Evolutionary conservation across 768 basidiomycete genomes (phyloP), one percentile per base, ranked within the genome.

Genomic region (Trichaptum fuscoviolaceum): DNA sequence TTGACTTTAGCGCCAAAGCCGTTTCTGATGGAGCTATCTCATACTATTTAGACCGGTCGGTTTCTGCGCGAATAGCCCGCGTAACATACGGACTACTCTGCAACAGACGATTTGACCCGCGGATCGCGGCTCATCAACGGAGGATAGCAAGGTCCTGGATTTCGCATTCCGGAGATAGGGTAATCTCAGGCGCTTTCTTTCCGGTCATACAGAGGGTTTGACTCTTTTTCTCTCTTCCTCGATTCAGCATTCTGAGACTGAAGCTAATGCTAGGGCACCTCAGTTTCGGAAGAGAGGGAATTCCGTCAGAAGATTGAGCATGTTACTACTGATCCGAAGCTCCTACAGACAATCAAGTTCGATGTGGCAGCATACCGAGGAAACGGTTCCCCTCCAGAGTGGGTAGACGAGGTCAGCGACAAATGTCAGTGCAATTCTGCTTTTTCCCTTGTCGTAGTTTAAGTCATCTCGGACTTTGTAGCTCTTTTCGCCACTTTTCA

Each of bases 1-100:
- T 52, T 20, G 42, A 52, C 15, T 34, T 27, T 63, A 82, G 81
- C 34, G 78, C 77, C 68, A 84, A 79, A 72, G 85, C 84, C 0
- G 85, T 86, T 7, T 82, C 85, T 0, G 83, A 85, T 61, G 85
- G 85, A 1, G 83, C 79, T 7, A 71, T 79, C 27, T 80, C 76
- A 2, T 81, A 72, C 64, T 78, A 73, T 26, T 64, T 86, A 20
- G 82, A 86, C 66, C 80, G 81, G 68, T 79, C 81, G 17, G 84
- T 86, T 7, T 77, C 79, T 8, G 78, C 77, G 3, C 80, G 85
- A 34, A 78, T 86, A 6, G 76, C 84, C 2, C 81, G 78, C 67
- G 69, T 79, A 64, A 83, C 83, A 0, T 85, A 84, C 64, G 85
- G 85, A 6, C 78, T 78, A 1, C 75, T 79, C 30, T 79, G 81